Conservation (phyloP, 1,284 basidiomycete species). For the Fistulina hepatica region DNA sequence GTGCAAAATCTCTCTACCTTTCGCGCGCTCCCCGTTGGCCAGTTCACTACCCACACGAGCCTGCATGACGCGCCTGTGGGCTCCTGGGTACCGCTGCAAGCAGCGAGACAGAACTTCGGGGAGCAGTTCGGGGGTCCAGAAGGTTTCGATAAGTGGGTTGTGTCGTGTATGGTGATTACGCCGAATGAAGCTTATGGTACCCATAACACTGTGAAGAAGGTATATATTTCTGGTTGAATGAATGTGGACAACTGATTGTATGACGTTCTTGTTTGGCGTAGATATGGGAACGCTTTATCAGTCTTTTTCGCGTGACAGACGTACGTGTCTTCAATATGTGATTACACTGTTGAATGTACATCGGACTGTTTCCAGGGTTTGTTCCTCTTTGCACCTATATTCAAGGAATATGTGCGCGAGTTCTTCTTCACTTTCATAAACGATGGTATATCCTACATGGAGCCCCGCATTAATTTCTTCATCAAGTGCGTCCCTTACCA, state of each 20-base stretch:
- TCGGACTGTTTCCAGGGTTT: slow-evolving; percentile 33
- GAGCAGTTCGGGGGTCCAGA: slow-evolving; percentile 41
- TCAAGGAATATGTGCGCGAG: slow-evolving; percentile 45
- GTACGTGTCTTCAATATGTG: slow-evolving; percentile 25
- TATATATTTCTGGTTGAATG: slow-evolving; percentile 19
- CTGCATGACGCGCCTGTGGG: slow-evolving; percentile 28
- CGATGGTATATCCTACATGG: slow-evolving; percentile 67
- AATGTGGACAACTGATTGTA: background rate
- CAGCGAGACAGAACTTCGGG: slow-evolving; percentile 44
- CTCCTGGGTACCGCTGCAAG: slow-evolving; percentile 43
- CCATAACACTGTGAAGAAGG: slow-evolving; percentile 57
- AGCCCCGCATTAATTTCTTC: slow-evolving; percentile 60
- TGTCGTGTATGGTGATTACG: slow-evolving; percentile 49
- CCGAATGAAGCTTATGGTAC: slow-evolving; percentile 59
- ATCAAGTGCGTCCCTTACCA: slow-evolving; percentile 31
- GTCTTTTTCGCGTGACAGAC: slow-evolving; percentile 36
- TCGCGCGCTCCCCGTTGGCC: slow-evolving; percentile 28
- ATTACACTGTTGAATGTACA: slow-evolving; percentile 1
- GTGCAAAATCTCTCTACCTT: slow-evolving; percentile 39
- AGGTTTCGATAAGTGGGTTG: slow-evolving; percentile 59
- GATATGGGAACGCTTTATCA: slow-evolving; percentile 65
- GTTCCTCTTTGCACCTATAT: slow-evolving; percentile 45
- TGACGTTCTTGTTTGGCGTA: slow-evolving; percentile 18
- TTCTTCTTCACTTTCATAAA: slow-evolving; percentile 53
- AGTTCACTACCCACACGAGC: slow-evolving; percentile 32